Evolutionary conservation across 495 filamentous ascomycete species (phyloP).

Genomic region (Tuber microsphaerosporum): DNA sequence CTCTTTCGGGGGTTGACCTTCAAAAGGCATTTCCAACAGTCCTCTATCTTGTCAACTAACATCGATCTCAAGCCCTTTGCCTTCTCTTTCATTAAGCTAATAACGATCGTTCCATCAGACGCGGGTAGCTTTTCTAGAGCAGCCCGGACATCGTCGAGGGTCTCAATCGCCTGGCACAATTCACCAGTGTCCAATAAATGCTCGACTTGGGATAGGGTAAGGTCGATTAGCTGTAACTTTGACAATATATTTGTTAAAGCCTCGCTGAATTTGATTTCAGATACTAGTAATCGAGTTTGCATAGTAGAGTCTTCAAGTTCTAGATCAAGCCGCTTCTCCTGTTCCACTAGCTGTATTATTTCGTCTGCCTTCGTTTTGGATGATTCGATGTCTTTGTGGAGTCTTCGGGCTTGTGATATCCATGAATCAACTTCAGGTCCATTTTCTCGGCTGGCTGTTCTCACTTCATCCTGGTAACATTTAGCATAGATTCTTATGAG

Average conservation of each 20-base stretch:
- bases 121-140: constrained; percentile 28
- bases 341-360: constrained; percentile 56
- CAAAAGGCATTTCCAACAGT: constrained; percentile 52
- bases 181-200: constrained; percentile 11
- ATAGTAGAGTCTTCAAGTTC: constrained; percentile 52
- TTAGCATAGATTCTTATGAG: constrained; percentile 5
- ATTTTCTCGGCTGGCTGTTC: constrained; percentile 51
- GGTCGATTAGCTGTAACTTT: constrained; percentile 45
- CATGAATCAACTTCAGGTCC: constrained; percentile 62
- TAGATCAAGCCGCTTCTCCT: constrained; percentile 47
- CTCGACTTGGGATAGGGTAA: constrained; percentile 30
- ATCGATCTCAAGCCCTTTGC: constrained; percentile 22
- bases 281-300: constrained; percentile 55
- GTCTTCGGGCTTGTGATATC: constrained; percentile 61
- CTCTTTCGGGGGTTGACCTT: constrained; percentile 47
- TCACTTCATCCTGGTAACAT: constrained; percentile 52
- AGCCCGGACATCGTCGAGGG: constrained; percentile 42
- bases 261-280: constrained; percentile 61
- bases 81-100: constrained; percentile 34
- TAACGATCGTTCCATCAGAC: constrained; percentile 26
- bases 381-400: constrained; percentile 58
- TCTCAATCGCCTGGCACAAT: constrained; percentile 18
- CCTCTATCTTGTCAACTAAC: constrained; percentile 51
- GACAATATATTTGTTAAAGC: constrained; percentile 52
- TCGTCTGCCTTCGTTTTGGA: constrained; percentile 55